Evolutionary conservation across 1,284 basidiomycete genomes (phyloP).

Genomic region (Phaffia rhodozyma): DNA sequence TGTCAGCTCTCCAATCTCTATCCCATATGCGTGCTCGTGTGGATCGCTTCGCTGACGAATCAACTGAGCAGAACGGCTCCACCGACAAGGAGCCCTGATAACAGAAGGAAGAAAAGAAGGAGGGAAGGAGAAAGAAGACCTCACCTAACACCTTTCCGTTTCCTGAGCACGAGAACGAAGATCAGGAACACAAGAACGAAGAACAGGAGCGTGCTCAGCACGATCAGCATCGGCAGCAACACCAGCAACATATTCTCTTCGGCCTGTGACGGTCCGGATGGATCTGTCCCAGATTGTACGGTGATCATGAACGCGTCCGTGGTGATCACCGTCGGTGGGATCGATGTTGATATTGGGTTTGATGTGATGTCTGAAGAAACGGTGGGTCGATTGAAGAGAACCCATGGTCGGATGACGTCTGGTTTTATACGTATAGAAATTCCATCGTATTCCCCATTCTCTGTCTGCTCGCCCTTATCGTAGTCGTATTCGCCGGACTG

Average conservation of each 20-base stretch:
- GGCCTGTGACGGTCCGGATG: background rate
- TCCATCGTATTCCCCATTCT: no score
- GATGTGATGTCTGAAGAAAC: background rate
- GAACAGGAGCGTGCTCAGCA: conserved; percentile 83
- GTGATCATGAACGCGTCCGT: no score
- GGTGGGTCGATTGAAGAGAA: no score
- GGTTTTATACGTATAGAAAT: no score
- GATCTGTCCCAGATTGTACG: no score
- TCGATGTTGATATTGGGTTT: background rate
- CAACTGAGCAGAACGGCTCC: no score
- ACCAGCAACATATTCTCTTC: conserved; percentile 47
- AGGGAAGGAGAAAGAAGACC: conserved; percentile 19
- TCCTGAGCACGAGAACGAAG: conserved; percentile 69
- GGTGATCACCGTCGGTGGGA: background rate
- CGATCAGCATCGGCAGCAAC: conserved; percentile 78
- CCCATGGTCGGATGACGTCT: no score
- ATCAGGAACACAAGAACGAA: conserved; percentile 79
- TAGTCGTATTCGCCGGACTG: no score
- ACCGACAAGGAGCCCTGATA: background rate
- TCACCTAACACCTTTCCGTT: conserved; percentile 56
- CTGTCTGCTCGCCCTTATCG: no score
- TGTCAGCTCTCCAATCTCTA: background rate
- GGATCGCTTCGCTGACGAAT: no score
- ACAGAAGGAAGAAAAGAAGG: background rate
- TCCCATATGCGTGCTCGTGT: no score